These are phyloP conservation scores for Claviceps pazoutovae DNA, from an alignment of 2,329 filamentous ascomycete species.

Conservation along the genomic window DNA sequence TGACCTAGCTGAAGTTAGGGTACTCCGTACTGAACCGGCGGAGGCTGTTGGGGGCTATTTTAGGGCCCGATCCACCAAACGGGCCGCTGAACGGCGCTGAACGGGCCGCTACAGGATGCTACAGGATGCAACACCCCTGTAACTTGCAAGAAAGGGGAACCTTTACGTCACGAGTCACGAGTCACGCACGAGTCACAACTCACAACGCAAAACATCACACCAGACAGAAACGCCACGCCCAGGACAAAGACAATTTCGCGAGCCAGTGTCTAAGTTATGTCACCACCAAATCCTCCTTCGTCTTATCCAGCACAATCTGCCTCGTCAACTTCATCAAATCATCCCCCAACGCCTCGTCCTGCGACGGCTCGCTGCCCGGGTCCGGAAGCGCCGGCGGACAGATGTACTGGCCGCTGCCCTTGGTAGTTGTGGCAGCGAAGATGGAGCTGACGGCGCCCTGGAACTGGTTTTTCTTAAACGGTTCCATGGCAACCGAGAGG, in stretches of 20 bases:
- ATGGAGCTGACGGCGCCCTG: conserved; percentile 1
- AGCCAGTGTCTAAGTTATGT: background rate
- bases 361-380: background rate
- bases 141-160: no score
- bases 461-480: background rate
- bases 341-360: background rate
- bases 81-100: no score
- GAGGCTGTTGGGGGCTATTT: no score
- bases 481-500: background rate
- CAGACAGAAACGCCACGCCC: background rate
- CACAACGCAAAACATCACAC: no score
- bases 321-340: background rate
- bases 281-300: background rate
- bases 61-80: no score
- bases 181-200: no score
- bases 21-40: no score
- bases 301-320: background rate
- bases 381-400: background rate
- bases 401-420: background rate
- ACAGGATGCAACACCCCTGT: no score
- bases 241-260: no score
- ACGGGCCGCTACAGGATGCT: no score
- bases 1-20: no score
- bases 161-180: background rate
- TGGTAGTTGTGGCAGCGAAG: background rate